Evolutionary conservation across 129 eudicot genomes (phyloP), one percentile per base, ranked within the genome.

Genomic region (Helianthus tuberosus): DNA sequence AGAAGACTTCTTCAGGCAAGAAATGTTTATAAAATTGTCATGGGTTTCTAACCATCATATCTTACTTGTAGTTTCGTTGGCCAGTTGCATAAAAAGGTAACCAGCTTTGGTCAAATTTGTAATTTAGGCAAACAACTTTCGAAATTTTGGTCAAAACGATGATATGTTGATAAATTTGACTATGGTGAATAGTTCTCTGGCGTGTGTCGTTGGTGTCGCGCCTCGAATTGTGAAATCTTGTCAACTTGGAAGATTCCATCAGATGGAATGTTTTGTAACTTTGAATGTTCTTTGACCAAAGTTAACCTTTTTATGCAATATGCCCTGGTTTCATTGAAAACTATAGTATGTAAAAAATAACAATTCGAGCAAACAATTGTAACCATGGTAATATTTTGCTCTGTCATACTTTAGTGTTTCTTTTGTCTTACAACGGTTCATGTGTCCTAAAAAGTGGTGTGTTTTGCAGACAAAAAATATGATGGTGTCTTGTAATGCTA

Each of bases 1-100:
- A 93, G 98, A 89, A 87, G 96, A 76, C 96, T 92, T 82, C 94
- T 92, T 75, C 97, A 92, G 89, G 97, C 68, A 85, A 83, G 89
- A 38, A 47, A 14, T 38, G 4, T 32, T 32, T 48, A 62, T 60
- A 11, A 8, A 17, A 57, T 36, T 72, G 16, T 41, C 46, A 41
- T 1, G 8, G 1, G 46, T 41, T 72, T 39, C 59, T 16, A 53
- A 53, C 9, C 11, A 23, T 44, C 32, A 6, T 16, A 29, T 68
- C 6, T 64, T 38, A 39, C 29, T 27, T 29, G 60, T 14, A 68
- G 60, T 29, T 48, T 27, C 1, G 6, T 49, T 32, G 41, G 3
- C 66, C 35, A 11, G 6, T 10, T 58, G 38, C 7, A 17, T 23
- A 25, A 23, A 55, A 58, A 23, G 64, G 60, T 54, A 23, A 25